A percentile compares a stretch with the other conserved stretches of the same genome.
Evolutionary conservation across 2,329 filamentous ascomycete species (phyloP).

Genomic region (Endoconidiophora polonica): DNA sequence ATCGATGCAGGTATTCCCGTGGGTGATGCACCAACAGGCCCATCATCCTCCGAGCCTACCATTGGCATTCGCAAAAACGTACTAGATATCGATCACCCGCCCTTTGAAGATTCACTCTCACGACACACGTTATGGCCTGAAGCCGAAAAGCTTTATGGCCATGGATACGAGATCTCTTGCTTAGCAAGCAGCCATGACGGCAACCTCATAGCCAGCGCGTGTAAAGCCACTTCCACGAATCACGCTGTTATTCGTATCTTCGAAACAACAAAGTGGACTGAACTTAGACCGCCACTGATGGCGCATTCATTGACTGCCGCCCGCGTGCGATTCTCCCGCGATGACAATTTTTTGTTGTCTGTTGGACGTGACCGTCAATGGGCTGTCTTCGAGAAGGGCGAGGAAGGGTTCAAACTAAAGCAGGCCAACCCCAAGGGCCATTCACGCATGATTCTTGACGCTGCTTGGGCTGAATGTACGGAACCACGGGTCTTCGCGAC

Average conservation of each 20-base stretch:
- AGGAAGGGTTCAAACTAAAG: conserved; percentile 36
- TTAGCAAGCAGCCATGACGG: conserved; percentile 64
- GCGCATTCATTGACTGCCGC: conserved; percentile 80
- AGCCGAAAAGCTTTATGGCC: conserved; percentile 88
- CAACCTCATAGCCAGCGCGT: conserved; percentile 70
- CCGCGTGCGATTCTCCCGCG: conserved; percentile 58
- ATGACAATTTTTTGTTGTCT: conserved; percentile 62
- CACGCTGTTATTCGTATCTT: conserved; percentile 90
- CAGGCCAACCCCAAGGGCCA: conserved; percentile 70
- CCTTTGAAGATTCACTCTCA: conserved; percentile 76
- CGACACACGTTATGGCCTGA: conserved; percentile 92
- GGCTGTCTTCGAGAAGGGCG: conserved; percentile 54
- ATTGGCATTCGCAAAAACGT: conserved; percentile 41
- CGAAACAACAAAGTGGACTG: conserved; percentile 73
- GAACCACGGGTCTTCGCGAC: conserved; percentile 52
- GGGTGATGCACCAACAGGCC: conserved; percentile 33
- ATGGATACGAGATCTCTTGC: conserved; percentile 91
- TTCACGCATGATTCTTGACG: conserved; percentile 79
- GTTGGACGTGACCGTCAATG: conserved; percentile 87
- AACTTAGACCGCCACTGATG: conserved; percentile 66
- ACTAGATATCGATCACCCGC: conserved; percentile 54
- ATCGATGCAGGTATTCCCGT: conserved; percentile 30
- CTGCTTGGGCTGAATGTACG: conserved; percentile 55
- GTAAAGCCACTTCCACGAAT: conserved; percentile 79
- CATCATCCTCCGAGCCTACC: conserved; percentile 30